Percentiles rank a stretch among this genome's conserved stretches.
Conservation (phyloP, 768 basidiomycete species). For the Tricholoma saponaceum region DNA sequence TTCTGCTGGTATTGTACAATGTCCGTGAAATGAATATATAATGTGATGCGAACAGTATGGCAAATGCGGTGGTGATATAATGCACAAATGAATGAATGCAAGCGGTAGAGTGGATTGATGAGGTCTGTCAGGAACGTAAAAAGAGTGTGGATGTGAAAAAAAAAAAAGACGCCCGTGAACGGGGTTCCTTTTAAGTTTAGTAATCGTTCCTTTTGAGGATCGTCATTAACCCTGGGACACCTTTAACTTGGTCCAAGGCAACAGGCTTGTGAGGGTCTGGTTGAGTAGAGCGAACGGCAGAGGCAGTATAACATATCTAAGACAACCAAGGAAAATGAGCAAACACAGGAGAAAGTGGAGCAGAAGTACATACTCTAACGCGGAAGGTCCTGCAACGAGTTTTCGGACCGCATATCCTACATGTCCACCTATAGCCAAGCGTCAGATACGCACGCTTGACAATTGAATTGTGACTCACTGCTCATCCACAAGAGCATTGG, state of each 20-base stretch:
- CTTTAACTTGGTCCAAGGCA: slow-evolving; percentile 53
- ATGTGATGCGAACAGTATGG: background rate
- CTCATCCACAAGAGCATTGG: slow-evolving; percentile 65
- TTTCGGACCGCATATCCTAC: slow-evolving; percentile 54
- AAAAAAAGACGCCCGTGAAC: background rate
- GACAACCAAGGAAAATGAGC: background rate
- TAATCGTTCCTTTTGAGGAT: slow-evolving; percentile 43
- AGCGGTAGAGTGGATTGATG: background rate
- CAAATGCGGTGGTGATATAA: background rate
- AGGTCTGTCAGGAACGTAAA: background rate
- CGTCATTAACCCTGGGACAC: slow-evolving; percentile 75
- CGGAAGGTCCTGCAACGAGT: slow-evolving; percentile 41
- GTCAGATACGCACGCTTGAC: background rate
- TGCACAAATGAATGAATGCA: background rate
- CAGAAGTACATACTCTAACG: slow-evolving; percentile 47
- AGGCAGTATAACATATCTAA: slow-evolving; percentile 63
- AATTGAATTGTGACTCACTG: slow-evolving; percentile 41
- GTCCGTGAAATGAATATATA: background rate
- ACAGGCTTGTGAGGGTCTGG: slow-evolving; percentile 62
- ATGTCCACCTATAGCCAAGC: slow-evolving; percentile 50
- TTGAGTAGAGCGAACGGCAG: slow-evolving; percentile 46
- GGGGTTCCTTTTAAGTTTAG: background rate
- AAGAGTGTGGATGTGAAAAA: background rate
- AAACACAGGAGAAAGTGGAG: background rate
- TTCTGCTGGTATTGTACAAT: background rate